Percentiles rank a stretch among this genome's conserved stretches.
Conservation (phyloP, 306 rosid species). For the Lupinus albus region DNA sequence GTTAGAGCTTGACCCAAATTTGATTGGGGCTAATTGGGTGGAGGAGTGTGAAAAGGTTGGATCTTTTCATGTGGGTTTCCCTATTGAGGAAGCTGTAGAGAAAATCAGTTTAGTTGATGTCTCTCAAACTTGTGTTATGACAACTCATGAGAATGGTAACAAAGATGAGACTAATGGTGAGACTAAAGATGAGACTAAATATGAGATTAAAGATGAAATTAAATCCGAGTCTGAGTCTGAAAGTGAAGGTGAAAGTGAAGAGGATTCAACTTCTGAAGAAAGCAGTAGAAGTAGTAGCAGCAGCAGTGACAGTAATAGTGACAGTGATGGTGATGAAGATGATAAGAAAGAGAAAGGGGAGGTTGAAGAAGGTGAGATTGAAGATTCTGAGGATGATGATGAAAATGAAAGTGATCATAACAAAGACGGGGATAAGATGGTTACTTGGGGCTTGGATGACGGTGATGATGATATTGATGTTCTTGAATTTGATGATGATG, state of each 20-base stretch:
- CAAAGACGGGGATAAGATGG: constrained; percentile 32
- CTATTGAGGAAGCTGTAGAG: constrained; percentile 52
- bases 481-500: constrained; percentile 4
- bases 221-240: constrained; percentile 40
- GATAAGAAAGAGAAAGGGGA: constrained; percentile 9
- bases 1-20: constrained; percentile 32
- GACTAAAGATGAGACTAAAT: constrained; percentile 5
- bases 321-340: constrained; percentile 1
- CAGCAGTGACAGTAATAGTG: neutral
- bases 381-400: constrained; percentile 48
- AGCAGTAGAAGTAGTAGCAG: constrained; percentile 18
- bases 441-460: constrained; percentile 37
- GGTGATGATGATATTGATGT: neutral
- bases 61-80: constrained; percentile 22
- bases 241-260: constrained; percentile 42
- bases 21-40: constrained; percentile 8
- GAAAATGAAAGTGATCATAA: neutral
- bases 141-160: constrained; percentile 1
- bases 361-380: constrained; percentile 79
- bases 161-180: constrained; percentile 21
- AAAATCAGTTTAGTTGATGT: constrained; percentile 55
- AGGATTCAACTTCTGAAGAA: constrained; percentile 37
- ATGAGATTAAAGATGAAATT: too few relatives aligned
- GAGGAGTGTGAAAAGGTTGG: constrained; percentile 32
- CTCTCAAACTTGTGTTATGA: neutral